Percentiles rank a stretch among this genome's conserved stretches.
Evolutionary conservation across 441 rosid genomes (phyloP).

Genomic region (Pelargonium australe): DNA sequence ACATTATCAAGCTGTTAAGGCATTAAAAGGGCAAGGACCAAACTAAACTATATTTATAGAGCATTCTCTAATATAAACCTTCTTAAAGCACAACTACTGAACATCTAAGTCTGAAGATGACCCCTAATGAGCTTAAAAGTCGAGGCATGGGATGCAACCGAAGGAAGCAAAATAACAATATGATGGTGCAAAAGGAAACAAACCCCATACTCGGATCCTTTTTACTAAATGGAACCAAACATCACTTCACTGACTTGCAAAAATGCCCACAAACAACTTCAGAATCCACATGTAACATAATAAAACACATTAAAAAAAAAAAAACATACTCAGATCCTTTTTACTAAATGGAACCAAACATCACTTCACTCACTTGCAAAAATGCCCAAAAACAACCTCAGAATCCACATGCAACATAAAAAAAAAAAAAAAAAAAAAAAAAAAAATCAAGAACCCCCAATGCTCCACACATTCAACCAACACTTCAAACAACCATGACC

Average conservation of each 20-base stretch:
- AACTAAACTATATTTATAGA: constrained; percentile 2
- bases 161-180: constrained; percentile 1
- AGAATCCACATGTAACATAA: constrained; percentile 1
- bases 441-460: not conserved
- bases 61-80: not conserved
- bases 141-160: not conserved
- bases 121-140: not conserved
- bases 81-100: not conserved
- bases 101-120: not conserved
- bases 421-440: no score
- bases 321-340: not conserved
- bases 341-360: constrained; percentile 4
- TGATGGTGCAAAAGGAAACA: not conserved
- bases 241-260: not conserved
- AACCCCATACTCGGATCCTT: not conserved
- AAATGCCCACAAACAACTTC: not conserved
- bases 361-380: not conserved
- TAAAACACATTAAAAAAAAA: not conserved
- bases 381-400: not conserved
- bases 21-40: not conserved
- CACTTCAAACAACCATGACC: not conserved
- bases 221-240: constrained; percentile 3
- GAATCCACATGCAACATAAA: not conserved
- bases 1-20: constrained; percentile 26
- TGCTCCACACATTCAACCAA: constrained; percentile 1